Base-by-base conservation (phyloP, 345 rosid species). In the Camelina neglecta region DNA sequence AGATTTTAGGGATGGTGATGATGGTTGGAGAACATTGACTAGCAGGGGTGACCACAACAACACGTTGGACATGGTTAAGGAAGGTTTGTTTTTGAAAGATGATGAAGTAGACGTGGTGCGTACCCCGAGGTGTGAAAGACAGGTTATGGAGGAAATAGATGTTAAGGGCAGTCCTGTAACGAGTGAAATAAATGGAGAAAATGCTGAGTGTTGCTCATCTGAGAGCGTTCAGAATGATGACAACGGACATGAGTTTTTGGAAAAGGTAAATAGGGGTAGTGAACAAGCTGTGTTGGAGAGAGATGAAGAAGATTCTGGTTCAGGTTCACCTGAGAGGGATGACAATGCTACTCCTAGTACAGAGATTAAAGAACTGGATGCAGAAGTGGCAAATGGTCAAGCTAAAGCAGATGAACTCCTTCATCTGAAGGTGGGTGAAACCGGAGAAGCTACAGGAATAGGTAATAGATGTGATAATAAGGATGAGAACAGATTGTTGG, bases 1-100 rank as follows among this genome's bases (percentile, higher is more conserved):
- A 29, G 74, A 33, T 53, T 59, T 39, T 51, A 65, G 65, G 57
- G 78, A 63, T n/a, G 67, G 21, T 71, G 64, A 81, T 29, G 73
- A 76, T 80, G 84, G 68, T 50, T 71, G 33, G 78, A 69, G 73
- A 56, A 50, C 70, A 33, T 12, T 57, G 24, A n/a, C 3, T 48
- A 66, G 53, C 42, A 66, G 53, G 51, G 59, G 21, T 47, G 60
- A 75, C 36, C 45, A 12, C 11, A 31, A 55, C 53, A 7, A 55
- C 53, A 7, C 56, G 10, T 55, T 64, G 50, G 47, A 33, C 33
- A 47, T 57, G 72, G 5, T 57, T 58, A 48, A 66, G 12, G n/a
- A 72, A 60, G 50, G 21, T 31, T 44, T 44, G 31, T 29, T 29
- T 4, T 29, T 29, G 31, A 29, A 29, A 29, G 31, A 29, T 29